Evolutionary conservation across 2,329 filamentous ascomycete species (phyloP).

Genomic region (Curvularia hawaiiensis): DNA sequence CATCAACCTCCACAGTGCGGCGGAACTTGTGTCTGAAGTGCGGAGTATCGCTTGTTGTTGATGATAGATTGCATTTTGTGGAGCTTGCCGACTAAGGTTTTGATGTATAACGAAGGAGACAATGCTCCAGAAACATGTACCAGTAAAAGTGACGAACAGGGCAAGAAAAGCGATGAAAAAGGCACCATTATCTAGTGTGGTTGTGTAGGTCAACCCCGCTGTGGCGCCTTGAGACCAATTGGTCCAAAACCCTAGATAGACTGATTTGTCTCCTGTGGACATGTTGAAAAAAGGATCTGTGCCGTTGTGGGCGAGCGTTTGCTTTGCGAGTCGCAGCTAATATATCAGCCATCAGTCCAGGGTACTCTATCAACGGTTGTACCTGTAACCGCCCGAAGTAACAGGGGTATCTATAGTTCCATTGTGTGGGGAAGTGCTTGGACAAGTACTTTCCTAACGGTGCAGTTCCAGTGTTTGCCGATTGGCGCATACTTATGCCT

Average conservation of each 20-base stretch:
- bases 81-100: constrained; percentile 13
- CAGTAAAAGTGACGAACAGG: constrained; percentile 30
- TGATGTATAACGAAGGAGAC: constrained; percentile 36
- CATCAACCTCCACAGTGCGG: constrained; percentile 25
- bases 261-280: constrained; percentile 2
- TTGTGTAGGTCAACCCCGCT: constrained; percentile 41
- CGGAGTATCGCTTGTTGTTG: constrained; percentile 43
- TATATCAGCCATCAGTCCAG: not conserved
- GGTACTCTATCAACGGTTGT: not conserved
- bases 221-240: constrained; percentile 32
- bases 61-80: constrained; percentile 38
- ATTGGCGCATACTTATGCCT: not conserved
- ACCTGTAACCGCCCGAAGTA: not conserved
- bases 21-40: constrained; percentile 34
- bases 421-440: not conserved
- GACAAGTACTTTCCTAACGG: not conserved
- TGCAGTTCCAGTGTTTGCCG: not conserved
- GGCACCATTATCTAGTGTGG: constrained; percentile 34
- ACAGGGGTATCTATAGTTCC: not conserved
- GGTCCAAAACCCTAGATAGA: constrained; percentile 18
- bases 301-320: not conserved
- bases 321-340: not conserved
- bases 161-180: constrained; percentile 45
- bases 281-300: not conserved
- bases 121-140: constrained; percentile 38